Percentiles rank a stretch among this genome's conserved stretches.
Conservation (phyloP, 306 rosid genomes). For the Abrus pulchellus region DNA sequence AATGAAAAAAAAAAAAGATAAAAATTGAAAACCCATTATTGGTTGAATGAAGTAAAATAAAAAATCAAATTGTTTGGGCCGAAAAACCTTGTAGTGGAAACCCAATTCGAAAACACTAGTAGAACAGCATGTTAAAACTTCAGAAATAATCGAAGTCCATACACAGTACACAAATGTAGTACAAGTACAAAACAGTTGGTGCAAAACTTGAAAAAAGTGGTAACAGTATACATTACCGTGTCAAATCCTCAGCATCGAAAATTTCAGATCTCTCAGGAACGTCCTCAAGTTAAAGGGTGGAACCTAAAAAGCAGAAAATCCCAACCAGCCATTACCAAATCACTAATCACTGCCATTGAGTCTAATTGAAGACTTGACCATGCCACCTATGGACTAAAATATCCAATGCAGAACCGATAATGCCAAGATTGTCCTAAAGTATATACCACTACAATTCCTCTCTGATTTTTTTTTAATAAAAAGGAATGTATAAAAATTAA, state of each 20-base stretch:
- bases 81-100: background rate
- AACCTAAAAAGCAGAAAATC: background rate
- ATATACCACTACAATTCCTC: no score
- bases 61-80: background rate
- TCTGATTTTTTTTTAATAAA: no score
- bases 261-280: conserved; percentile 18
- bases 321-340: background rate
- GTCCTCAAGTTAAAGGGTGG: background rate
- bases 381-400: background rate
- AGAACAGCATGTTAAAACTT: background rate
- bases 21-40: background rate
- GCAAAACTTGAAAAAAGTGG: background rate
- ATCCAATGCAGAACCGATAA: background rate
- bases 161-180: background rate
- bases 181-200: background rate
- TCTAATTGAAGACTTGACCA: background rate
- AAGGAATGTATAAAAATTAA: no score
- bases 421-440: background rate
- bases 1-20: background rate
- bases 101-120: background rate
- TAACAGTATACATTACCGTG: background rate
- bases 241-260: background rate
- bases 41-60: conserved; percentile 9
- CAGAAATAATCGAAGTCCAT: background rate
- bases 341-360: background rate